These are phyloP conservation scores for Myxozyma neotropica DNA, from an alignment of 805 yeast genomes.

Conservation along the genomic window DNA sequence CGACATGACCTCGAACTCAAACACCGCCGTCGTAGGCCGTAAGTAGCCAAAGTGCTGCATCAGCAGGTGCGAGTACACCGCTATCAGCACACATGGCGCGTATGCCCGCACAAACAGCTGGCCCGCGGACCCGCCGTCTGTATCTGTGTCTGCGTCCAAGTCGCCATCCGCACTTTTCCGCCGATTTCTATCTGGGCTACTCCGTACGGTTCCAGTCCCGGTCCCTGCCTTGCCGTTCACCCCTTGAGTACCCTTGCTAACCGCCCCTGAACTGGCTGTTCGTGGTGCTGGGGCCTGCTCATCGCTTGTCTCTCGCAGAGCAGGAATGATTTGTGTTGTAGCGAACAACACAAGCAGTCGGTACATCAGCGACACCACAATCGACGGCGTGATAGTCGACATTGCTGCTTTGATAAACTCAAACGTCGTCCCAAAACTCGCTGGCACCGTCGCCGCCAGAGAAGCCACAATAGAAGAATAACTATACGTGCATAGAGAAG, in stretches of 20 bases:
- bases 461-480: conserved; percentile 43
- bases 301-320: conserved; percentile 45
- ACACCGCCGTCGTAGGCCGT: conserved; percentile 62
- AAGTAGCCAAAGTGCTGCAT: conserved; percentile 82
- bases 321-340: conserved; percentile 92
- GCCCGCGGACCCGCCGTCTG: conserved; percentile 5
- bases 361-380: conserved; percentile 77
- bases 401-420: conserved; percentile 53
- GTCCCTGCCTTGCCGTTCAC: background rate
- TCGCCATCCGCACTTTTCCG: background rate
- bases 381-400: conserved; percentile 75
- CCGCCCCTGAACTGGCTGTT: background rate
- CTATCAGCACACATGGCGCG: conserved; percentile 91
- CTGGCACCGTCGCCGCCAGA: conserved; percentile 46
- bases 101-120: conserved; percentile 51
- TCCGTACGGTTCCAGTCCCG: background rate
- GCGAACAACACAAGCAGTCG: conserved; percentile 83
- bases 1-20: conserved; percentile 49
- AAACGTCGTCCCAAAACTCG: conserved; percentile 46
- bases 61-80: conserved; percentile 92
- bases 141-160: conserved; percentile 10
- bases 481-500: conserved; percentile 1
- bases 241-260: background rate
- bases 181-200: background rate
- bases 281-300: conserved; percentile 3